phyloP scores from a whole-genome alignment of 345 rosid genomes.

The Eucalyptus dawsonii region DNA sequence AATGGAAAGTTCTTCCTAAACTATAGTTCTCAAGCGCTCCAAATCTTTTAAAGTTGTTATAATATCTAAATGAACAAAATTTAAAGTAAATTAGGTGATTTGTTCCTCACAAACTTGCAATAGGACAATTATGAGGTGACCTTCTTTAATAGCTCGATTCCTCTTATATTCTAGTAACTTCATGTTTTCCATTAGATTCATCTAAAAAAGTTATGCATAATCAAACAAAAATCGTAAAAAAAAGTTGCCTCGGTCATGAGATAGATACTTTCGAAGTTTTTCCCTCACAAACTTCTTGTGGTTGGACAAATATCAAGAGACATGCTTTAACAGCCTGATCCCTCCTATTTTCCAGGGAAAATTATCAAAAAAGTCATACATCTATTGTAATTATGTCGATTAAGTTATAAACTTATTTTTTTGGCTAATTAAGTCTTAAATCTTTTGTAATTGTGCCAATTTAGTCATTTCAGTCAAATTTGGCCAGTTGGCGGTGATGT shows the following conservation, averaged over 20 bases:
- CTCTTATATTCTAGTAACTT: background rate
- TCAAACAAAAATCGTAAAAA: background rate
- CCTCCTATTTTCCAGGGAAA: too few relatives aligned
- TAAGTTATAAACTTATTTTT: too few relatives aligned
- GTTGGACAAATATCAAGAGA: background rate
- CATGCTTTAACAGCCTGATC: background rate
- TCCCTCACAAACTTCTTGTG: background rate
- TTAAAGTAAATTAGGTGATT: background rate
- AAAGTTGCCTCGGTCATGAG: background rate
- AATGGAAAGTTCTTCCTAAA: background rate
- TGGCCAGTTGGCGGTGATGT: rapidly evolving
- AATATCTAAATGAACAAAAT: background rate
- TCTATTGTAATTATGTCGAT: rapidly evolving
- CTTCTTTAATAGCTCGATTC: background rate
- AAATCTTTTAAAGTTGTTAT: background rate
- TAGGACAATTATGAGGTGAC: background rate
- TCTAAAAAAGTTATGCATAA: background rate
- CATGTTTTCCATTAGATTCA: background rate
- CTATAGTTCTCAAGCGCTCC: background rate
- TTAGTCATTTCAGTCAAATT: rapidly evolving
- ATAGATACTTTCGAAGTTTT: background rate
- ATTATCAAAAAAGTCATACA: too few relatives aligned
- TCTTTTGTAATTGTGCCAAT: rapidly evolving
- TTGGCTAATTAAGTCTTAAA: too few relatives aligned
- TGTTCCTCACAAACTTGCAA: background rate